phyloP scores from a whole-genome alignment of 2,329 filamentous ascomycete genomes.

The Colletotrichum tanaceti region DNA sequence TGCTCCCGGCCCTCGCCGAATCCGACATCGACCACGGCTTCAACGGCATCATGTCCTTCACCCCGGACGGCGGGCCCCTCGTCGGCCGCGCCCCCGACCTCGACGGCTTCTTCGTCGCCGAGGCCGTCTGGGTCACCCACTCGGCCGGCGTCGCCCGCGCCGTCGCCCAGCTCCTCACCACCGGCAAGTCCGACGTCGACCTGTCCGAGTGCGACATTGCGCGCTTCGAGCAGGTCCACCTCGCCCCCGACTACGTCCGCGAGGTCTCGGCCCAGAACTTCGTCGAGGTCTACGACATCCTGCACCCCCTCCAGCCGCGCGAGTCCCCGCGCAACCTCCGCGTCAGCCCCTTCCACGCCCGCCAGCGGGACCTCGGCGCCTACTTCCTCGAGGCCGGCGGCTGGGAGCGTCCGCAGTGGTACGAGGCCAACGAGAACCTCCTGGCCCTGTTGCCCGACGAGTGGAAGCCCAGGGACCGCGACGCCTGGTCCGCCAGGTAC shows the following conservation, averaged over 20 bases:
- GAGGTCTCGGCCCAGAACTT: constrained; percentile 72
- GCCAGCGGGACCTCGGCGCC: constrained; percentile 66
- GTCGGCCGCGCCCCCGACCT: constrained; percentile 68
- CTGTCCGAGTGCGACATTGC: constrained; percentile 69
- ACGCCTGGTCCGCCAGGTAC: constrained; percentile 67
- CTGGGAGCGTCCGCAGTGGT: constrained; percentile 75
- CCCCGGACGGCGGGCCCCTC: constrained; percentile 70
- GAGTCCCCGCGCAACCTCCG: constrained; percentile 69
- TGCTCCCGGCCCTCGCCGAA: constrained; percentile 64
- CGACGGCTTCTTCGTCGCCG: constrained; percentile 72
- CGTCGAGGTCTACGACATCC: constrained; percentile 72
- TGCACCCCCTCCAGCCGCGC: constrained; percentile 70
- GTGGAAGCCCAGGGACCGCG: constrained; percentile 67
- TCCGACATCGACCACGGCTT: constrained; percentile 68
- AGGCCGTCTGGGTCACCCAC: constrained; percentile 76
- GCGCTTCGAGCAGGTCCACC: constrained; percentile 71
- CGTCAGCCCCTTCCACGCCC: constrained; percentile 67
- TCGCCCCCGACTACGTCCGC: constrained; percentile 64
- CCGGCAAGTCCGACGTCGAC: constrained; percentile 66
- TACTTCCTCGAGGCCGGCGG: constrained; percentile 69
- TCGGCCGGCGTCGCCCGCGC: constrained; percentile 72
- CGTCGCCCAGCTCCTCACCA: constrained; percentile 68
- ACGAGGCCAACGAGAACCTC: constrained; percentile 65
- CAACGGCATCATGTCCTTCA: constrained; percentile 75
- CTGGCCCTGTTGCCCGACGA: constrained; percentile 61